Conservation (phyloP, 148 eudicot species). For the Silene conica region DNA sequence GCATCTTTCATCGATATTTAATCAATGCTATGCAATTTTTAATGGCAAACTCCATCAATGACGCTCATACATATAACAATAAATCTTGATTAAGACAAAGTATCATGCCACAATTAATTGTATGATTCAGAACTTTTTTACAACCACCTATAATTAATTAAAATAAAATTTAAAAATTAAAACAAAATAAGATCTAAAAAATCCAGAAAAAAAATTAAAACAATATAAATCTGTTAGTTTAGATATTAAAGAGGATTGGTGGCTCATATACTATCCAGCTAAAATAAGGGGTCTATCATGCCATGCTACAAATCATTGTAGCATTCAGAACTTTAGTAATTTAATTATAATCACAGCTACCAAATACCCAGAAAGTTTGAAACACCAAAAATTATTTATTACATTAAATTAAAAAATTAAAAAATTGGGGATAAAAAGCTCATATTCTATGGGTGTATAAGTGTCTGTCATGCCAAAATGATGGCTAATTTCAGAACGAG, state of each 20-base stretch:
- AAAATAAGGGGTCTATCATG: slow-evolving; percentile 20
- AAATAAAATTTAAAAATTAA: too few species aligned
- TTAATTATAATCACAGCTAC: slow-evolving; percentile 19
- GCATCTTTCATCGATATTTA: neutral
- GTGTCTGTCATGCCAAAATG: slow-evolving; percentile 14
- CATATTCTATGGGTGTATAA: slow-evolving; percentile 26
- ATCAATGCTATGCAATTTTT: neutral
- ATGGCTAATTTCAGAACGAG: slow-evolving; percentile 19
- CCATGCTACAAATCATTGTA: neutral
- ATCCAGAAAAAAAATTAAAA: neutral
- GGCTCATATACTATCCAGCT: slow-evolving; percentile 29
- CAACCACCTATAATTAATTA: too few species aligned
- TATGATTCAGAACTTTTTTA: too few species aligned
- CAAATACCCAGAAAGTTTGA: neutral
- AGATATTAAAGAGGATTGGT: neutral
- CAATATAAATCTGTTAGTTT: neutral
- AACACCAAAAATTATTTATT: neutral
- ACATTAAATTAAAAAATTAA: neutral
- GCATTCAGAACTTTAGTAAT: slow-evolving; percentile 10
- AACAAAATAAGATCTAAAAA: too few species aligned
- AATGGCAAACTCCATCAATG: neutral
- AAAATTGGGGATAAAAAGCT: slow-evolving; percentile 6
- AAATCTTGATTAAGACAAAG: too few species aligned
- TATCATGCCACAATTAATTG: too few species aligned
- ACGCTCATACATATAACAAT: neutral